These are phyloP conservation scores for Dothistroma septosporum DNA, from an alignment of 2,329 filamentous ascomycete species.

Conservation along the genomic window DNA sequence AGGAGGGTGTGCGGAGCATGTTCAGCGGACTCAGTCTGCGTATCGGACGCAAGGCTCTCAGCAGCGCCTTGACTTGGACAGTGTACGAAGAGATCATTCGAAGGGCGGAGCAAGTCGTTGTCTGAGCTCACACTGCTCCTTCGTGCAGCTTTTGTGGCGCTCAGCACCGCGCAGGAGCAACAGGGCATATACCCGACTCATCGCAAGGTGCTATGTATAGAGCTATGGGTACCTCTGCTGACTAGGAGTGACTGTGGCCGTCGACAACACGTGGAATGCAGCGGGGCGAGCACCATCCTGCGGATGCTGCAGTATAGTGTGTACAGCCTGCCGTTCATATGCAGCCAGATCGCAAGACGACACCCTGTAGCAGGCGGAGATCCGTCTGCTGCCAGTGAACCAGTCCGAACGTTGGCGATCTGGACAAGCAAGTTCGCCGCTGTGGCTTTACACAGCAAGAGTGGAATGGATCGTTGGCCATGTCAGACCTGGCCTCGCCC, in stretches of 20 bases:
- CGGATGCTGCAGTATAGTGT: too few relatives aligned
- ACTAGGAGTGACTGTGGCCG: neutral
- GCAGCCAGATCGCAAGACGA: too few relatives aligned
- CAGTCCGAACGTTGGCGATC: neutral
- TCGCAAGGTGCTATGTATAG: neutral
- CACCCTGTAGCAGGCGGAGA: neutral
- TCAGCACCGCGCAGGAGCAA: neutral
- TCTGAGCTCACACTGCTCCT: neutral
- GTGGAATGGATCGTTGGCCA: neutral
- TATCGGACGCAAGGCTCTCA: conserved; percentile 87
- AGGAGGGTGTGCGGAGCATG: conserved; percentile 75
- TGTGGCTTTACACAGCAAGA: neutral
- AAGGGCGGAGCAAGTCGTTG: conserved; percentile 54
- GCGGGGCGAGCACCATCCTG: too few relatives aligned
- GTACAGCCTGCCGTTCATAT: too few relatives aligned
- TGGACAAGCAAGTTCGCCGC: neutral
- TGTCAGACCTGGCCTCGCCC: neutral
- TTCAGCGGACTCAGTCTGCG: conserved; percentile 82
- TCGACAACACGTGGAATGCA: neutral
- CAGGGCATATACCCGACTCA: neutral
- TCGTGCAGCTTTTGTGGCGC: neutral
- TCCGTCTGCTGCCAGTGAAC: neutral
- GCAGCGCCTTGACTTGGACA: conserved; percentile 94
- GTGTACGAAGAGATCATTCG: conserved; percentile 91
- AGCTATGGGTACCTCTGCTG: neutral